Evolutionary conservation across 768 basidiomycete genomes (phyloP).

Genomic region (Rhizopogon vesiculosus): DNA sequence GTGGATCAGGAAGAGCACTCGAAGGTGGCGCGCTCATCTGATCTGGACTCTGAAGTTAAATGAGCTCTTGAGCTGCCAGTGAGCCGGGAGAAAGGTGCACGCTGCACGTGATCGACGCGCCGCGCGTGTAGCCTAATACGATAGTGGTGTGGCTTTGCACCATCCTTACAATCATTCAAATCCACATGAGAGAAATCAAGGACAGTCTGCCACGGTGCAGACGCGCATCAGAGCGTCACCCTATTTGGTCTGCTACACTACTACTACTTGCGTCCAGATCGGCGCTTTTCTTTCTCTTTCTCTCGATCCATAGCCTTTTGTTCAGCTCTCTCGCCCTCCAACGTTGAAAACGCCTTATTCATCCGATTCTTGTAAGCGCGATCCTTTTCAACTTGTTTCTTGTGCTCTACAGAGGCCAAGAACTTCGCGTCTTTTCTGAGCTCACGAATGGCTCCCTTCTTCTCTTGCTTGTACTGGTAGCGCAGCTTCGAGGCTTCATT

Average conservation of each 20-base stretch:
- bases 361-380: conserved; percentile 73
- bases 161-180: too few relatives aligned
- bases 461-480: conserved; percentile 88
- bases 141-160: too few relatives aligned
- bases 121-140: too few relatives aligned
- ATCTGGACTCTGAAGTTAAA: neutral
- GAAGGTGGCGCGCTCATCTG: conserved; percentile 23
- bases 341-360: conserved; percentile 71
- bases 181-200: too few relatives aligned
- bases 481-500: conserved; percentile 85
- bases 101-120: too few relatives aligned
- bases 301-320: conserved; percentile 89
- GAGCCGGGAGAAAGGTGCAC: too few relatives aligned
- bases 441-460: conserved; percentile 95
- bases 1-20: conserved; percentile 14
- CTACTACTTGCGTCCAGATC: conserved; percentile 66
- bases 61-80: neutral
- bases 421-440: conserved; percentile 93
- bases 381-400: conserved; percentile 85
- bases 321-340: conserved; percentile 89
- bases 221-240: neutral
- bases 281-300: conserved; percentile 70
- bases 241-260: neutral
- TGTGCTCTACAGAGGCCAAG: conserved; percentile 83
- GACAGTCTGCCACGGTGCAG: neutral